A percentile compares a stretch with the other conserved stretches of the same genome.
phyloP scores from a whole-genome alignment of 306 rosid genomes.

The Gynostemma pentaphyllum region DNA sequence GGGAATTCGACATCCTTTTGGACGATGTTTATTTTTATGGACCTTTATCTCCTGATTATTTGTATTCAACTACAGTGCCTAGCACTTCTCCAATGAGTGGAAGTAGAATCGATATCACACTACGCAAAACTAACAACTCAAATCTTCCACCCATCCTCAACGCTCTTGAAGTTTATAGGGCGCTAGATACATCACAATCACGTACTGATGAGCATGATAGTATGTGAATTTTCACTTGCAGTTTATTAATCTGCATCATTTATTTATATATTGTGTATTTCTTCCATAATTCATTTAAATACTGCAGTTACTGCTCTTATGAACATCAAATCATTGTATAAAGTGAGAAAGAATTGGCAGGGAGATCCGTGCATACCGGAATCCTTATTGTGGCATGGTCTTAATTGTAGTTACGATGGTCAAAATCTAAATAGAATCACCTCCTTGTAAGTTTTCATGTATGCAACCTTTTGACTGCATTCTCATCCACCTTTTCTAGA shows the following conservation, averaged over 20 bases:
- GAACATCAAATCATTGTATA: conserved; percentile 6
- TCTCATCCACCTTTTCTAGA: background rate
- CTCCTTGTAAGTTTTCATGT: conserved; percentile 6
- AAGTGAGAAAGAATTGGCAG: conserved; percentile 11
- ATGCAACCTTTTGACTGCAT: background rate
- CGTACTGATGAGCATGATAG: conserved; percentile 12
- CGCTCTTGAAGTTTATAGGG: conserved; percentile 9
- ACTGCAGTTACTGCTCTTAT: conserved; percentile 5
- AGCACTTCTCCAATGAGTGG: conserved; percentile 6
- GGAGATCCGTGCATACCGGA: conserved; percentile 10
- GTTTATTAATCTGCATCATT: background rate
- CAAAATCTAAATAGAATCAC: conserved; percentile 7
- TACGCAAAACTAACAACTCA: background rate
- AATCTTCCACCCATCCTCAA: conserved; percentile 18
- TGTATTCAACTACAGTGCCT: background rate
- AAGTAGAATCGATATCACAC: background rate
- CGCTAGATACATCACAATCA: background rate
- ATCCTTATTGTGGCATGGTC: conserved; percentile 11
- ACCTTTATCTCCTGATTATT: conserved; percentile 10
- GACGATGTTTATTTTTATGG: background rate
- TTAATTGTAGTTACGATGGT: conserved; percentile 6
- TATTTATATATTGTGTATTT: background rate
- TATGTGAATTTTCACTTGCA: conserved; percentile 1
- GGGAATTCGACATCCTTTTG: background rate
- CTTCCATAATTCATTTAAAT: background rate